Evolutionary conservation across 768 basidiomycete species (phyloP), one percentile per base, ranked within the genome.

Genomic region (Termitomyces sp.): DNA sequence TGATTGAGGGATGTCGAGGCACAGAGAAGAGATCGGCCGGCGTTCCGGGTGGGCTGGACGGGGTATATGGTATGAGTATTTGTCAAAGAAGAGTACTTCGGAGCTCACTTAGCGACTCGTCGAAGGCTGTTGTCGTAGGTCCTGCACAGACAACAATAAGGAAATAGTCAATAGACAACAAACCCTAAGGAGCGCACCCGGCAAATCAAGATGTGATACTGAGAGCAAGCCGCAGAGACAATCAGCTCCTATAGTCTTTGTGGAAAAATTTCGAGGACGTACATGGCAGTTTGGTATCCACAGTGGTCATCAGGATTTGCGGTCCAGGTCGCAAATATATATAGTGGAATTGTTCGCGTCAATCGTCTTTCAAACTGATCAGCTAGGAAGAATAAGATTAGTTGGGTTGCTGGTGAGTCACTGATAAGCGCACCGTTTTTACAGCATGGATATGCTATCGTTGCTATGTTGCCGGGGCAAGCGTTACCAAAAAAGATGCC

Each of bases 1-100:
- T 14, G 80, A 75, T 8, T 79, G 73, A 26, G 73, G 68, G n/a
- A 70, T 67, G 59, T 80, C 77, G 41, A 82, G 63, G 28, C 71
- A 69, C 57, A 77, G 66, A 3, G 73, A 75, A 2, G 72, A 74
- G 8, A 76, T 71, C 13, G 63, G 61, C 1, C 61, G 63, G 38
- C 55, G 46, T 36, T 58, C 59, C 5, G 50, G 44, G 20, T 13
- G n/a, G 22, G 33, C 49, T 51, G 20, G 22, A 28, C n/a, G 2
- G 28, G 8, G 22, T 28, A 33, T 22, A 5, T 24, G 43, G 3
- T 7, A 11, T 36, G 5, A 36, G 6, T 51, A 7, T 2, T 50
- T 8, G 9, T 47, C 16, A 20, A 18, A 14, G 18, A 22, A 24
- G 16, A 35, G 3, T 16, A 8, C n/a, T 18, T 20, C 3, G 5